Evolutionary conservation across 768 basidiomycete genomes (phyloP), one percentile per base, ranked within the genome.

Genomic region (Xanthoconium stramineum): DNA sequence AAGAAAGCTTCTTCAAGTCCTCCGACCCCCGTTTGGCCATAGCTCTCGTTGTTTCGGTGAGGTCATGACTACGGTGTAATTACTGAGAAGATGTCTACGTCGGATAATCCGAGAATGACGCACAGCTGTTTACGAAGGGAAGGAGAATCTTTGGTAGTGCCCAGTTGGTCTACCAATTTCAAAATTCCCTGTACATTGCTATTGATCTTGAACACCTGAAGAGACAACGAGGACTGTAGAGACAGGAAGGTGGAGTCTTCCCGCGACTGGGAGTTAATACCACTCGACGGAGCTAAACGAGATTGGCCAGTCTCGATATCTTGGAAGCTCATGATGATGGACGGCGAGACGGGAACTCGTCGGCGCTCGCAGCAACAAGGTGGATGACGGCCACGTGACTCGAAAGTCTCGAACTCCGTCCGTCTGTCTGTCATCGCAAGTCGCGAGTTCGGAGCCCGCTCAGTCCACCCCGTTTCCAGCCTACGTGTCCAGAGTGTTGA

Each of bases 161-260:
- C 96, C 1, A 99, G 82, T 71, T 95, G 91, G 67, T 98, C 94
- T n/a, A 98, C 92, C n/a, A 94, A 80, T 73, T 91, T 92, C 64
- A 93, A 72, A 47, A 99, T 95, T 15, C 91, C 96, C 66, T 96
- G 92, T 3, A 98, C 94, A 73, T 99, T 99, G 56, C 91, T 84
- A 65, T 96, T 95, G 77, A 98, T 94, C 83, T 98, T 98, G 87
- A 98, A 98, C 55, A 96, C 92, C 71, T 98, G 95, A 7, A 98
- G 80, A 1, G 89, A 89, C 57, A 94, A 73, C 14, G 91, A 91
- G 4, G 83, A 84, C 67, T 94, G 93, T 15, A 95, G 75, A 33
- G 77, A 78, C 11, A 80, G 74, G 71, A 96, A 98, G 5, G 86
- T 79, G 8, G 83, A 80, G 72, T 94, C 92, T 67, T 90, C 85